Conservation (phyloP, 148 eudicot species). For the Persicaria maculosa region DNA sequence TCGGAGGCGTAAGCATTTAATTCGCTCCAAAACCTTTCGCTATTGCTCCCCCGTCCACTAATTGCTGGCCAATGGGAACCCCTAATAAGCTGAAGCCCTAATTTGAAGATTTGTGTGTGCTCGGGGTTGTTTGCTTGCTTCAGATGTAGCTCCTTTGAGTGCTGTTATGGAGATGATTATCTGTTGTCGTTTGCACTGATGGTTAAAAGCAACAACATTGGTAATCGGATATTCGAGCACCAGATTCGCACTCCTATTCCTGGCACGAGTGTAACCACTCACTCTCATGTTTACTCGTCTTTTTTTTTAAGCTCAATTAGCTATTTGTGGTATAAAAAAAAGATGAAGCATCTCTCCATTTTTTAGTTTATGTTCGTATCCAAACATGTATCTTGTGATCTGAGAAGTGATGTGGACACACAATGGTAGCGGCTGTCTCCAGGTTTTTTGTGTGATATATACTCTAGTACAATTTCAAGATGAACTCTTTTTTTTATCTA, state of each 20-base stretch:
- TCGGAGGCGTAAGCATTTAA: too few relatives aligned
- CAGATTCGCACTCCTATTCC: too few relatives aligned
- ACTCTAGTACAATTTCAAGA: too few relatives aligned
- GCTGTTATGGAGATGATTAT: constrained; percentile 3
- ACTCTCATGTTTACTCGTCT: not conserved
- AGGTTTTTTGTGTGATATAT: not conserved
- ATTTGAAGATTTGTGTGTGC: not conserved
- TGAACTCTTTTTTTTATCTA: too few relatives aligned
- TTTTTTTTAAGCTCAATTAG: not conserved
- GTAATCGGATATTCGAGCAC: constrained; percentile 81
- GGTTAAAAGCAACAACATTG: constrained; percentile 73
- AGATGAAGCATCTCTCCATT: too few relatives aligned
- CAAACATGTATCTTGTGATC: not conserved
- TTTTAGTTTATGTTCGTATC: not conserved
- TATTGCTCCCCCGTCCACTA: too few relatives aligned
- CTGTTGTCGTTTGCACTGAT: constrained; percentile 29
- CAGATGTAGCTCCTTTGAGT: not conserved
- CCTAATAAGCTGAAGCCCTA: not conserved
- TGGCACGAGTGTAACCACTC: constrained; percentile 54
- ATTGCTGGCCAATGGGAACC: too few relatives aligned
- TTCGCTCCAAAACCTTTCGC: too few relatives aligned
- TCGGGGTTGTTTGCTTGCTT: too few relatives aligned
- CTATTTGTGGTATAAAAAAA: not conserved
- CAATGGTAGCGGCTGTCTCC: not conserved
- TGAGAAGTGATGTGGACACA: not conserved